These are phyloP conservation scores for Gossypium lobatum DNA, from an alignment of 441 rosid genomes.

Conservation along the genomic window DNA sequence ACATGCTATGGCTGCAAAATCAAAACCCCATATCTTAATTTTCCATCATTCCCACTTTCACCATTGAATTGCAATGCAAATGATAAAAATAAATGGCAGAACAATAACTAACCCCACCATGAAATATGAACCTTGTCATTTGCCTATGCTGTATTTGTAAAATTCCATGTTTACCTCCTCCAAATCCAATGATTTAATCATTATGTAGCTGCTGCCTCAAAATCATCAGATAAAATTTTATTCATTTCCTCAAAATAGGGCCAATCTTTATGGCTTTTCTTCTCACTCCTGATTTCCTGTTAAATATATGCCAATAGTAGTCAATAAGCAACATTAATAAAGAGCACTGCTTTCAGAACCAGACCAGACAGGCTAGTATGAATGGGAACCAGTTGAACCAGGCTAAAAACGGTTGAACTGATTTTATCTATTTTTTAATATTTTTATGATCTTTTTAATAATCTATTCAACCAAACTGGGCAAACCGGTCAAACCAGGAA, in stretches of 20 bases:
- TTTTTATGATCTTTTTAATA: too few relatives aligned
- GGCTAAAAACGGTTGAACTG: too few relatives aligned
- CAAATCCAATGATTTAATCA: slow-evolving; percentile 17
- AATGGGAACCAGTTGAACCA: too few relatives aligned
- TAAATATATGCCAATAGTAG: background rate
- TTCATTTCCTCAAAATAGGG: slow-evolving; percentile 70
- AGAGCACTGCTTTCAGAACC: too few relatives aligned
- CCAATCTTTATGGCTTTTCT: slow-evolving; percentile 43
- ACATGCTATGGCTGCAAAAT: background rate
- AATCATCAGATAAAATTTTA: slow-evolving; percentile 46
- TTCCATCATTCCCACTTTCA: background rate
- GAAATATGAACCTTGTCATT: background rate
- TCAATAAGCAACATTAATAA: background rate
- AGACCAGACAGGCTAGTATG: too few relatives aligned
- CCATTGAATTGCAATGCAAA: background rate
- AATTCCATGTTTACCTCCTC: background rate
- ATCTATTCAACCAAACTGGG: too few relatives aligned
- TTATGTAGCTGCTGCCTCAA: slow-evolving; percentile 23
- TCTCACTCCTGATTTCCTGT: slow-evolving; percentile 57
- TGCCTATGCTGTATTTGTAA: background rate
- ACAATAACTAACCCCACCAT: background rate
- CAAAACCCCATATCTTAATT: background rate
- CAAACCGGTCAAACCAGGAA: too few relatives aligned
- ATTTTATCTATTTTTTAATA: too few relatives aligned
- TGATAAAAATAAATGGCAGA: background rate